Percentiles rank a stretch among this genome's conserved stretches.
Conservation (phyloP, 331 rosid species). For the Malus hybrid region DNA sequence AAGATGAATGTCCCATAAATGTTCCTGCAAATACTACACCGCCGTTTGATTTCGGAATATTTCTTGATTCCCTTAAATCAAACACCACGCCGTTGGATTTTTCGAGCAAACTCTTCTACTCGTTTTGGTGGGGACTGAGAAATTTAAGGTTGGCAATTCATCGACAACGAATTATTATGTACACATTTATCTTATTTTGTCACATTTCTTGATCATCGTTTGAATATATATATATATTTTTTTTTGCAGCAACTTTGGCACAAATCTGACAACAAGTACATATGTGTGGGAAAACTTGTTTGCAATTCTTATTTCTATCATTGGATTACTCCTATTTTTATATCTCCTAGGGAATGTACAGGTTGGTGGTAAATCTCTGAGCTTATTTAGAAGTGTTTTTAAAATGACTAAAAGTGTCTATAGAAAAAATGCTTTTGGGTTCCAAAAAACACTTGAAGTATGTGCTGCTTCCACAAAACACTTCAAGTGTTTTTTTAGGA, state of each 20-base stretch:
- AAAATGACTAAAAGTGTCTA: no score
- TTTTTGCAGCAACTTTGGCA: slow-evolving; percentile 1
- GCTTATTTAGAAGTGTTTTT: no score
- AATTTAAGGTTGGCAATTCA: background rate
- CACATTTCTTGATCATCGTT: background rate
- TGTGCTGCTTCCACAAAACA: no score
- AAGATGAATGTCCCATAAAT: background rate
- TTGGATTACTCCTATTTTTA: background rate
- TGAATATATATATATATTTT: background rate
- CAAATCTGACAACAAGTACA: background rate
- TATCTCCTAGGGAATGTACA: no score
- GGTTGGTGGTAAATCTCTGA: no score
- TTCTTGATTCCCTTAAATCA: background rate
- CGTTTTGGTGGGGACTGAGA: slow-evolving; percentile 15
- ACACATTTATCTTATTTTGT: no score
- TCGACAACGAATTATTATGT: background rate
- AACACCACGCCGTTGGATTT: background rate
- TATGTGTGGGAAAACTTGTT: background rate
- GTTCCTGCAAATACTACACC: background rate
- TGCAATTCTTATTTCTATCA: background rate
- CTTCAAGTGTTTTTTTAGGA: no score
- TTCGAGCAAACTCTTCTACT: background rate
- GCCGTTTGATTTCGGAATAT: slow-evolving; percentile 13
- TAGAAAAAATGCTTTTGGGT: no score
- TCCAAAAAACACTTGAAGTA: no score